Conservation (phyloP, 2,329 filamentous ascomycete species). For the Phialocephala sp. region DNA sequence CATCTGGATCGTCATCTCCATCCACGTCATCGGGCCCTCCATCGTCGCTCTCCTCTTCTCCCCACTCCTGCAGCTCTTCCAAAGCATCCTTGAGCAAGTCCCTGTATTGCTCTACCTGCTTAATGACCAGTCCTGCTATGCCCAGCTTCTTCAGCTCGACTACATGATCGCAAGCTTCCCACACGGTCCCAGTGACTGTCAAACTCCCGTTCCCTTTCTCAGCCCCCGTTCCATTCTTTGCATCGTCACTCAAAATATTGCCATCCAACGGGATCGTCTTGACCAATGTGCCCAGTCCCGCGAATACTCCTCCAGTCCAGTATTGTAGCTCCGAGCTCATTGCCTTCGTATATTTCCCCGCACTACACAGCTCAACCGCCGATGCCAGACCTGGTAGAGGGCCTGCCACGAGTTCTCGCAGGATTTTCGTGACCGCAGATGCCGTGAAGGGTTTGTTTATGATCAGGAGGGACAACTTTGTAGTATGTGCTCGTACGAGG, state of each 20-base stretch:
- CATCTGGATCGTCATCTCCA: constrained; percentile 46
- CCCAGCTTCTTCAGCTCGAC: constrained; percentile 68
- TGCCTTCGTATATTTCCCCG: constrained; percentile 64
- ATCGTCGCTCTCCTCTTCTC: constrained; percentile 70
- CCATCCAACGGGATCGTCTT: constrained; percentile 64
- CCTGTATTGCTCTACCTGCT: constrained; percentile 74
- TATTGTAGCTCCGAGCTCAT: constrained; percentile 68
- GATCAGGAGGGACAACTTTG: constrained; percentile 84
- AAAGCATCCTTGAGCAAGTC: constrained; percentile 82
- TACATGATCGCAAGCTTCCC: constrained; percentile 82
- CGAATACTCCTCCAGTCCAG: constrained; percentile 63
- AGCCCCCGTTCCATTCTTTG: constrained; percentile 50
- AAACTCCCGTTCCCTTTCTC: constrained; percentile 57
- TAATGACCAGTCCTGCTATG: constrained; percentile 71
- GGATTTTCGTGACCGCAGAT: constrained; percentile 71
- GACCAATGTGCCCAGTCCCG: constrained; percentile 66
- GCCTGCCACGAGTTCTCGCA: constrained; percentile 73
- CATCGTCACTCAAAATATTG: constrained; percentile 53
- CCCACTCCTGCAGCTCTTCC: constrained; percentile 87
- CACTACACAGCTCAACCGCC: constrained; percentile 68
- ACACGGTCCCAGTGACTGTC: constrained; percentile 76
- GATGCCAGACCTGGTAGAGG: constrained; percentile 78
- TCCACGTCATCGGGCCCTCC: constrained; percentile 61
- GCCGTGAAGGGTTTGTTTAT: constrained; percentile 88
- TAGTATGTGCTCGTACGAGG: constrained; percentile 81